These are phyloP conservation scores for Boletellus emodensis DNA, from an alignment of 768 basidiomycete species.

Conservation along the genomic window DNA sequence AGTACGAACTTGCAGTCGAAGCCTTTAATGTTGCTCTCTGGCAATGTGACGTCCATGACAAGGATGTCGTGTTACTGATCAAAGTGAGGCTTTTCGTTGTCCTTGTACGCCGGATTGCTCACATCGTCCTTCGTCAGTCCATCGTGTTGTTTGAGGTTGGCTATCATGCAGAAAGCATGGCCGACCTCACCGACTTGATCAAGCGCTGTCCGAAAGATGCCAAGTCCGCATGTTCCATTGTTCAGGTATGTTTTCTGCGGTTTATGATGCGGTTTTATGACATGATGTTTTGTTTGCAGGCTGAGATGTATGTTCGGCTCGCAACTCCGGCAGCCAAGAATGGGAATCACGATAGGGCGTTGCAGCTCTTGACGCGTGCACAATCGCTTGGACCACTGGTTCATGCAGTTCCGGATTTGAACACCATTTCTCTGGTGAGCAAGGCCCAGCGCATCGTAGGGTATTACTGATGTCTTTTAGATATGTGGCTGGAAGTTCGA, in stretches of 20 bases:
- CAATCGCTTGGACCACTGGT: constrained; percentile 4
- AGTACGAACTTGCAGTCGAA: constrained; percentile 1
- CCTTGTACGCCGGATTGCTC: background rate
- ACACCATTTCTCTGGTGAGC: constrained; percentile 1
- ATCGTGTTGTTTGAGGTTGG: constrained; percentile 6
- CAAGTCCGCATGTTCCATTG: constrained; percentile 1
- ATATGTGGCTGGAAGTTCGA: constrained; percentile 13
- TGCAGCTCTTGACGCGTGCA: background rate
- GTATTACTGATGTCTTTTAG: background rate
- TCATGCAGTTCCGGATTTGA: background rate
- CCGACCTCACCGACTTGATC: constrained; percentile 2
- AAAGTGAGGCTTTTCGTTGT: background rate
- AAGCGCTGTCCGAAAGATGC: constrained; percentile 1
- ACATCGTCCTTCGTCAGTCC: background rate
- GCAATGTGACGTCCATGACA: constrained; percentile 6
- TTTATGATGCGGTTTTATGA: background rate
- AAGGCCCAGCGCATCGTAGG: background rate
- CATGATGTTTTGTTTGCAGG: background rate
- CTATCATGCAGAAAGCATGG: constrained; percentile 14
- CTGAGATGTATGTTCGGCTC: constrained; percentile 7
- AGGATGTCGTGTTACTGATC: background rate
- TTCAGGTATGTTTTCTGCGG: constrained; percentile 2
- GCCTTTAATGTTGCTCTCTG: constrained; percentile 9
- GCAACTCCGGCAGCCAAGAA: constrained; percentile 1
- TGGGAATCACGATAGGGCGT: background rate